These are phyloP conservation scores for Colletotrichum plurivorum DNA, from an alignment of 2,329 filamentous ascomycete species.

Conservation along the genomic window DNA sequence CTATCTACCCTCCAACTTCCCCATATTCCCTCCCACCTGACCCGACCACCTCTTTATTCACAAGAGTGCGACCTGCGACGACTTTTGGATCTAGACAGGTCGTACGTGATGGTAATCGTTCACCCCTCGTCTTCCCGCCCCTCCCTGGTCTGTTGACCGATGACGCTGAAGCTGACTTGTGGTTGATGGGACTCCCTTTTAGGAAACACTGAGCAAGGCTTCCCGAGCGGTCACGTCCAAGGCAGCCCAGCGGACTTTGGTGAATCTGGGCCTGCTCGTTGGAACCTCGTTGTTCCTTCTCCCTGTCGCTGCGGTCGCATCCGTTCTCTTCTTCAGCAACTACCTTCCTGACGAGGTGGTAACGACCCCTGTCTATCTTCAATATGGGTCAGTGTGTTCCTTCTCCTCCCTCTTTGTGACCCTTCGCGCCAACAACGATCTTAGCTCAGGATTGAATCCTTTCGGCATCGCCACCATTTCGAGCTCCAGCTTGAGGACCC, in stretches of 20 bases:
- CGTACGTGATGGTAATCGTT: conserved; percentile 5
- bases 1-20: no score
- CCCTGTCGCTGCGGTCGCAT: conserved; percentile 62
- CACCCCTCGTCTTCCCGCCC: neutral
- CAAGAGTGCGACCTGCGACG: no score
- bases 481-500: conserved; percentile 70
- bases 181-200: neutral
- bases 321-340: conserved; percentile 68
- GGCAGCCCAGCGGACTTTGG: conserved; percentile 62
- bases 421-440: neutral
- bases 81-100: no score
- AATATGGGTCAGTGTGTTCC: conserved; percentile 68
- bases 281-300: conserved; percentile 60
- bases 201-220: conserved; percentile 40
- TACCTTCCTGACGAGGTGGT: conserved; percentile 70
- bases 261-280: conserved; percentile 62
- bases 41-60: no score
- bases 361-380: conserved; percentile 67
- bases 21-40: no score
- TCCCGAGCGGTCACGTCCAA: conserved; percentile 63
- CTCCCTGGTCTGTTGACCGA: neutral
- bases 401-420: neutral
- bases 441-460: conserved; percentile 64
- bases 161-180: conserved; percentile 2
- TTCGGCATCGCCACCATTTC: conserved; percentile 65